A percentile compares a stretch with the other conserved stretches of the same genome.
phyloP scores from a whole-genome alignment of 257 asterid genomes.

The Nicotiana tomentosiformis region DNA sequence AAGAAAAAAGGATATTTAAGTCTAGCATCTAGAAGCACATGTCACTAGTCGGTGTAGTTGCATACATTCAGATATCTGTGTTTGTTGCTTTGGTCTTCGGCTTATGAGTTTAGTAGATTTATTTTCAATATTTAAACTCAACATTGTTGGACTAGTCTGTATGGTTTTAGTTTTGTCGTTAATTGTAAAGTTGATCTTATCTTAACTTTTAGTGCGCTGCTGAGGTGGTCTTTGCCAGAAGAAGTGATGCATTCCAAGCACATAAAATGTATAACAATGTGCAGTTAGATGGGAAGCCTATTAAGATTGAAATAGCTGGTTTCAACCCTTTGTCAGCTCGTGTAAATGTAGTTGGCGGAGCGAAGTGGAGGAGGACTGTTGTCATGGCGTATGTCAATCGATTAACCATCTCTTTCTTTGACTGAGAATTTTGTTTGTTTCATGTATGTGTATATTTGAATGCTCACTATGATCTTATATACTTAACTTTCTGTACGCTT shows the following conservation, averaged over 20 bases:
- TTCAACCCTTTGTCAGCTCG: conserved; percentile 56
- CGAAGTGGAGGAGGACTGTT: conserved; percentile 60
- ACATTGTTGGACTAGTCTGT: background rate
- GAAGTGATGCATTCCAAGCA: conserved; percentile 90
- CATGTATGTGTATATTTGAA: background rate
- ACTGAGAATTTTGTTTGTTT: background rate
- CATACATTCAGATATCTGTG: background rate
- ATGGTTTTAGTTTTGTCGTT: background rate
- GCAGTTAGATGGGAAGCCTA: conserved; percentile 82
- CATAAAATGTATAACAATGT: conserved; percentile 67
- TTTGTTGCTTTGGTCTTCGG: background rate
- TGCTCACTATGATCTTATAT: background rate
- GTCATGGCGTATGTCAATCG: conserved; percentile 48
- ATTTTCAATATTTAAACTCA: background rate
- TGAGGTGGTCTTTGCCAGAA: conserved; percentile 67
- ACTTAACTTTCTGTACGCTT: background rate
- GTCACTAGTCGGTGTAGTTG: background rate
- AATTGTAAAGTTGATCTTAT: background rate
- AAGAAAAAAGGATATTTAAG: background rate
- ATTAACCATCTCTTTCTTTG: background rate
- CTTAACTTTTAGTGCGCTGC: conserved; percentile 60
- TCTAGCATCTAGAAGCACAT: background rate
- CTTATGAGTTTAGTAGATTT: background rate
- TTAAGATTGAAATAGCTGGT: conserved; percentile 76
- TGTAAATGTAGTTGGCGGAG: conserved; percentile 61